Evolutionary conservation across 2,329 filamentous ascomycete species (phyloP).

Genomic region (Falciphora oryzae): DNA sequence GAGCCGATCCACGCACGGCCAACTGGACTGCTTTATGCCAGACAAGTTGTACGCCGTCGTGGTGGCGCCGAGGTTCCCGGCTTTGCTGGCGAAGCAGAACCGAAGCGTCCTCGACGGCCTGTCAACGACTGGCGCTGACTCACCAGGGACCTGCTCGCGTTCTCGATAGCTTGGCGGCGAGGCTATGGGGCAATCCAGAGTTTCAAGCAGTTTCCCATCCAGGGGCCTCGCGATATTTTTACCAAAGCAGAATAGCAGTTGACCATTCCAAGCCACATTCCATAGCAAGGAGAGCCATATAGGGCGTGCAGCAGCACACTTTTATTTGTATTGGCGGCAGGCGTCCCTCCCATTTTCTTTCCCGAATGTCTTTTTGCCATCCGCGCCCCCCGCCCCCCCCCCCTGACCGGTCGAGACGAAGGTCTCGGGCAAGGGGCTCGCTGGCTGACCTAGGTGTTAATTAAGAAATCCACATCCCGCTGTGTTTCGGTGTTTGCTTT

Average conservation of each 20-base stretch:
- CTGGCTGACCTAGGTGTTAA: too few relatives aligned
- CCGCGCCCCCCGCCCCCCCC: too few relatives aligned
- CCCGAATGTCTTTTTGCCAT: too few relatives aligned
- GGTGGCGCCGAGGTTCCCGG: too few relatives aligned
- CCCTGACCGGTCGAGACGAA: not conserved
- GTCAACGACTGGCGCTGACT: too few relatives aligned
- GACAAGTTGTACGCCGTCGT: not conserved
- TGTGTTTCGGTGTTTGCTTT: not conserved
- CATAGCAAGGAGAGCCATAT: too few relatives aligned
- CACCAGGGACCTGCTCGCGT: not conserved
- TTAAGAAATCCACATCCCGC: not conserved
- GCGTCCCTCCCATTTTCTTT: too few relatives aligned
- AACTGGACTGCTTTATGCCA: not conserved
- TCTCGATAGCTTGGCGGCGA: not conserved
- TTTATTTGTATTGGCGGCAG: too few relatives aligned
- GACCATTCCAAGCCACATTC: not conserved
- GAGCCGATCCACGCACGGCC: not conserved
- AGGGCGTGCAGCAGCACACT: not conserved
- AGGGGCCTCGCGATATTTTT: not conserved
- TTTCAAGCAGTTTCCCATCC: not conserved
- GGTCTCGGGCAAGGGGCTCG: too few relatives aligned
- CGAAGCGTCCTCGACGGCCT: too few relatives aligned
- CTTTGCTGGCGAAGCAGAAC: not conserved
- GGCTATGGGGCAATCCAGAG: not conserved
- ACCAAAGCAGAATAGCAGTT: not conserved